Evolutionary conservation across 2,329 filamentous ascomycete genomes (phyloP), one percentile per base, ranked within the genome.

Genomic region (Metarhizium brunneum): DNA sequence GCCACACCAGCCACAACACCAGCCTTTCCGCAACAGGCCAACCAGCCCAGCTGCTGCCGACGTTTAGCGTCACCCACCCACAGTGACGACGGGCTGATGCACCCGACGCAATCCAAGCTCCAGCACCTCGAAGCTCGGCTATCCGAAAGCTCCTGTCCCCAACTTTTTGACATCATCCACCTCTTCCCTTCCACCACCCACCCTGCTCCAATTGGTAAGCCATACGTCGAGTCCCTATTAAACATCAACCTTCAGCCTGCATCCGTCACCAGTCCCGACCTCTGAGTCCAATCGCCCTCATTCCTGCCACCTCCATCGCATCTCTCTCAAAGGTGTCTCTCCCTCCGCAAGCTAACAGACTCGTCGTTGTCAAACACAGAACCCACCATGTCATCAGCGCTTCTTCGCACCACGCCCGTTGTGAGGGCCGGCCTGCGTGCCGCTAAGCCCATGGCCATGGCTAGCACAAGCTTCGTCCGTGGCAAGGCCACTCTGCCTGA

Each of bases 401-500:
- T 95, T 62, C 78, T 95, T 70, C 86, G 89, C 68, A 84, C 83
- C 62, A 80, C 82, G 60, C 80, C 83, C 64, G 78, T 84, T 64
- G 73, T 79, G 60, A 88, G 90, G 72, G 81, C 86, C 61, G 86
- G 86, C 65, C 79, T 92, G 59, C 83, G 88, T 66, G 81, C 83
- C 66, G 77, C 83, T 57, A 83, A 81, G 69, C 79, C 81, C 60
- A 73, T 78, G 56, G 80, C 83, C 67, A 76, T 88, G 67, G 84
- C 86, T 62, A 83, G 84, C 72, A 86, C 86, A 64, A 87, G 82
- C 69, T 95, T 95, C 67, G 81, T 86, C 64, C 86, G 91, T 66
- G 85, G 84, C 75, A 96, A 96, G 80, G 92, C 89, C 53, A 96
- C 92, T 47, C 87, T 99, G 47, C 94, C 94, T 61, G 92, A 96